Evolutionary conservation across 202 grass and related monocot genomes (phyloP).

Genomic region (Panicum virgatum): DNA sequence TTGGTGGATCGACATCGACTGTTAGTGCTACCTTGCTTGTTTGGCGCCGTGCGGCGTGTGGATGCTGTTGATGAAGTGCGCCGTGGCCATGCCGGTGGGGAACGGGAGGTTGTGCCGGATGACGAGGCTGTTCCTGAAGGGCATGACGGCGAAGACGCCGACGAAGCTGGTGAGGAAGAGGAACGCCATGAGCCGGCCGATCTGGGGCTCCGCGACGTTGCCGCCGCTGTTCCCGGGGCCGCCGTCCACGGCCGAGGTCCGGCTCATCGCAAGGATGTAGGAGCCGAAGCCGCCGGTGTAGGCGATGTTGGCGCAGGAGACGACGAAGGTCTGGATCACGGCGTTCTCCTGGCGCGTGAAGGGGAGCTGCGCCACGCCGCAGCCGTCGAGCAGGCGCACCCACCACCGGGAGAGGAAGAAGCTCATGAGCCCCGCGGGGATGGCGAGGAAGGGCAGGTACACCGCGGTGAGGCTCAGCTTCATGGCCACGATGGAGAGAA

Average conservation of each 20-base stretch:
- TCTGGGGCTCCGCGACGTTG: constrained; percentile 37
- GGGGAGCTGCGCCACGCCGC: constrained; percentile 39
- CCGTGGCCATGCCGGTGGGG: constrained; percentile 50
- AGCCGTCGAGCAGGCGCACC: constrained; percentile 18
- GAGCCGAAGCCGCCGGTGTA: constrained; percentile 47
- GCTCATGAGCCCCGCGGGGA: constrained; percentile 36
- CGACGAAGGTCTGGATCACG: constrained; percentile 67
- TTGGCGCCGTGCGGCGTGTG: constrained; percentile 38
- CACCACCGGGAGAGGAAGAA: constrained; percentile 36
- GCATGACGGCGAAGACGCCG: constrained; percentile 42
- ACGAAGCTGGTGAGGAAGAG: constrained; percentile 48
- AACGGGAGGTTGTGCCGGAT: constrained; percentile 45
- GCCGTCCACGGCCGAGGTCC: background rate
- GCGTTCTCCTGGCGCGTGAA: constrained; percentile 93
- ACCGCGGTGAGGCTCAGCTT: constrained; percentile 27
- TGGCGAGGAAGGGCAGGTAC: constrained; percentile 17
- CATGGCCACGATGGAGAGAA: constrained; percentile 28
- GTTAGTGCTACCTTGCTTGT: constrained; percentile 26
- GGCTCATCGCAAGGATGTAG: constrained; percentile 52
- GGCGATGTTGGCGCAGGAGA: constrained; percentile 34
- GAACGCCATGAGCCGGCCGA: constrained; percentile 40
- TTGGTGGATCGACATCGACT: no score
- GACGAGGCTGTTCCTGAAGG: constrained; percentile 55
- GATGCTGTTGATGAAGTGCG: constrained; percentile 61
- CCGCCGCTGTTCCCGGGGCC: background rate